Percentiles rank a stretch among this genome's conserved stretches.
These are phyloP conservation scores for Penicillium sp. DNA, from an alignment of 2,329 filamentous ascomycete species.

Conservation along the genomic window DNA sequence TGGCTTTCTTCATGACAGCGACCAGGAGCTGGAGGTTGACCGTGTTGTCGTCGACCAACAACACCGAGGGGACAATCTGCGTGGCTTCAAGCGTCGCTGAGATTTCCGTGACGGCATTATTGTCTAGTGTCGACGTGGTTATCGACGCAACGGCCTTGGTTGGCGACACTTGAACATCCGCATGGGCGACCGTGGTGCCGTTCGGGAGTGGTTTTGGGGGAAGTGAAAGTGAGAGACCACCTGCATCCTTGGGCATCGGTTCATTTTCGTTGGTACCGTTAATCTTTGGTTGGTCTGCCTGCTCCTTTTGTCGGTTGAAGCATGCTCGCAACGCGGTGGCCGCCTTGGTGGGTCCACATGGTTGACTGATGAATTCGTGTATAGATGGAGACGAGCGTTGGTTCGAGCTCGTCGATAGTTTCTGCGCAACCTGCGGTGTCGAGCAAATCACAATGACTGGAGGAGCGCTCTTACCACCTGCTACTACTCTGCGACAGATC, in stretches of 20 bases:
- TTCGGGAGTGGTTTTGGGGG: not conserved
- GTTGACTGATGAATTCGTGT: conserved; percentile 15
- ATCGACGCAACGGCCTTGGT: not conserved
- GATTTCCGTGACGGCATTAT: not conserved
- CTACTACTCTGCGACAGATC: not conserved
- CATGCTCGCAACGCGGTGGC: conserved; percentile 6
- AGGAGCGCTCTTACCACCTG: not conserved
- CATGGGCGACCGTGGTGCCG: not conserved
- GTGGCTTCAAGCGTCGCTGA: not conserved
- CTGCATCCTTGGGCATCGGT: not conserved
- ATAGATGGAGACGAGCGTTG: not conserved
- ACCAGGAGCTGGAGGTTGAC: conserved; percentile 19
- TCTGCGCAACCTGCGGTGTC: conserved; percentile 10
- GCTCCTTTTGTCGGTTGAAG: not conserved
- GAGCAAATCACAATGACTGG: conserved; percentile 13
- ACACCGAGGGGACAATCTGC: conserved; percentile 4
- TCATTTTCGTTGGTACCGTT: not conserved
- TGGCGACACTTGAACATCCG: not conserved
- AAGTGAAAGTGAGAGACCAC: not conserved
- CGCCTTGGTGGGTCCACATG: conserved; percentile 13
- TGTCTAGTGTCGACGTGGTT: not conserved
- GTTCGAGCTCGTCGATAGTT: not conserved
- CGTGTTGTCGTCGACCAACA: conserved; percentile 15
- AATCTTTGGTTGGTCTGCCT: not conserved
- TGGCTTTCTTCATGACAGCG: conserved; percentile 16